phyloP scores from a whole-genome alignment of 1,284 basidiomycete genomes.

The Sutorius eximius region DNA sequence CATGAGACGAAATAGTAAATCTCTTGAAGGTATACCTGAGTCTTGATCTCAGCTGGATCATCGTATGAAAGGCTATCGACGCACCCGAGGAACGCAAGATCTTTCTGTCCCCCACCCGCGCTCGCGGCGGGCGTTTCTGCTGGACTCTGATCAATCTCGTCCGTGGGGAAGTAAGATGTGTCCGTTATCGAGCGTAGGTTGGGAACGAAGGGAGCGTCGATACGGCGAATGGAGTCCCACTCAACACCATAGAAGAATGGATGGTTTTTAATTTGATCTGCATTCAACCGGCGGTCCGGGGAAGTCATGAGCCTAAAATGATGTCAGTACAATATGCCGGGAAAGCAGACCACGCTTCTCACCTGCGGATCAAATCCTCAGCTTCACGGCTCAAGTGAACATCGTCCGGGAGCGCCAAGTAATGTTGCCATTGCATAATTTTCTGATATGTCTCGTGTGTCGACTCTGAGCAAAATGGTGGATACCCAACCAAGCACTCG shows the following conservation, averaged over 20 bases:
- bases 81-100: slow-evolving; percentile 91
- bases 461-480: slow-evolving; percentile 96
- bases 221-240: slow-evolving; percentile 85
- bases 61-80: slow-evolving; percentile 26
- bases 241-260: slow-evolving; percentile 98
- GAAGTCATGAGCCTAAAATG: slow-evolving; percentile 74
- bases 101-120: slow-evolving; percentile 67
- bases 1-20: slow-evolving; percentile 54
- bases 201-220: slow-evolving; percentile 95
- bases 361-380: slow-evolving; percentile 88
- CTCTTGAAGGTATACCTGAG: slow-evolving; percentile 77
- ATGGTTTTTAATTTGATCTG: slow-evolving; percentile 91
- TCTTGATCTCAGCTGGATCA: slow-evolving; percentile 6
- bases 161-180: slow-evolving; percentile 96
- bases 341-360: slow-evolving; percentile 17
- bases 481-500: slow-evolving; percentile 96
- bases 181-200: slow-evolving; percentile 91
- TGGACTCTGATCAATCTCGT: slow-evolving; percentile 88
- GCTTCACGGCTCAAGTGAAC: slow-evolving; percentile 92
- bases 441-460: slow-evolving; percentile 99
- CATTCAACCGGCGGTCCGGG: slow-evolving; percentile 76
- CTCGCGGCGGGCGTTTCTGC: slow-evolving; percentile 63
- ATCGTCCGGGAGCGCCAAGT: slow-evolving; percentile 92
- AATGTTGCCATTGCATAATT: slow-evolving; percentile 92
- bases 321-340: slow-evolving; percentile 7